phyloP scores from a whole-genome alignment of 2,329 filamentous ascomycete species.

The Alternaria gaisen region DNA sequence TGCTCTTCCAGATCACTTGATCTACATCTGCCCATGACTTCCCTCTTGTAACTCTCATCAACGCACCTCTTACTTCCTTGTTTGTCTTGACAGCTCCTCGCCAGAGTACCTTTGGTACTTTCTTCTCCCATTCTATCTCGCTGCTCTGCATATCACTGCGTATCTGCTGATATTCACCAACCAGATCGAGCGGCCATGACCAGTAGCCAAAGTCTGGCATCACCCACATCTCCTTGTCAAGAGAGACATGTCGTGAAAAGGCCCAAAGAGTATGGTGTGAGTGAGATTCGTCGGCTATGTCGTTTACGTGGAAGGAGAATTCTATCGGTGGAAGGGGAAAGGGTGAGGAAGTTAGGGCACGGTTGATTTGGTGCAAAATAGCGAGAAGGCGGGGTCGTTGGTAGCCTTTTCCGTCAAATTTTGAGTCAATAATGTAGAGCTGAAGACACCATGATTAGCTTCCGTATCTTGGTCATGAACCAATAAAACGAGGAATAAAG shows the following conservation, averaged over 20 bases:
- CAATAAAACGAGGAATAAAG: neutral
- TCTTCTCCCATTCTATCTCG: constrained; percentile 25
- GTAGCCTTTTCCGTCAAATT: constrained; percentile 26
- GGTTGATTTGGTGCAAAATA: constrained; percentile 61
- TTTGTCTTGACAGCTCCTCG: constrained; percentile 44
- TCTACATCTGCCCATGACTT: constrained; percentile 30
- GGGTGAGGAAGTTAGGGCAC: constrained; percentile 55
- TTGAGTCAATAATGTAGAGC: constrained; percentile 46
- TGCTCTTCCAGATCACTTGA: constrained; percentile 25
- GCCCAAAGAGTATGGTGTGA: constrained; percentile 24
- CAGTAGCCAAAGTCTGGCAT: constrained; percentile 40
- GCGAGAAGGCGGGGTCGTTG: constrained; percentile 49
- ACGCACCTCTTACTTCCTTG: constrained; percentile 16
- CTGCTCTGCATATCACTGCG: constrained; percentile 17
- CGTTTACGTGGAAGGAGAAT: constrained; percentile 60
- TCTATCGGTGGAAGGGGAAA: constrained; percentile 60
- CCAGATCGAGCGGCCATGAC: constrained; percentile 28
- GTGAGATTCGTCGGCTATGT: constrained; percentile 22
- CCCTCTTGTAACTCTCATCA: constrained; percentile 19
- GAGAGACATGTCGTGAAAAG: constrained; percentile 20
- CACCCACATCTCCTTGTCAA: constrained; percentile 28
- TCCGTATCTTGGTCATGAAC: neutral
- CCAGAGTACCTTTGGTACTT: constrained; percentile 37
- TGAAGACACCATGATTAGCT: constrained; percentile 15
- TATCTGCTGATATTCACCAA: constrained; percentile 28